Evolutionary conservation across 2,329 filamentous ascomycete species (phyloP).

Genomic region (Blumeria hordei): DNA sequence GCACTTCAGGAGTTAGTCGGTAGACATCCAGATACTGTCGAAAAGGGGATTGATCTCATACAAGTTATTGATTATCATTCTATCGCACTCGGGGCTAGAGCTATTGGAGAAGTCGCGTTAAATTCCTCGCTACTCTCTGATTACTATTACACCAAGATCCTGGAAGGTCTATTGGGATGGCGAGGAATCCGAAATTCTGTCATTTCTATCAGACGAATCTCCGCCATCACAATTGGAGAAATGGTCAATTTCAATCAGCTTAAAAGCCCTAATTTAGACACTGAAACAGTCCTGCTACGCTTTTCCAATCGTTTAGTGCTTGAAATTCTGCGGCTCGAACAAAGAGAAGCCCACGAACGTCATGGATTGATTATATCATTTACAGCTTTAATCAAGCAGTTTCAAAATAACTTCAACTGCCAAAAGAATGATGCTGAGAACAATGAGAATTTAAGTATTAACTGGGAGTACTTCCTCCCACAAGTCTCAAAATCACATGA

Average conservation of each 20-base stretch:
- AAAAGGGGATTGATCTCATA: slow-evolving; percentile 61
- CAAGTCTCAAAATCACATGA: not conserved
- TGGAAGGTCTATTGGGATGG: slow-evolving; percentile 57
- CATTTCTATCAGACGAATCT: slow-evolving; percentile 43
- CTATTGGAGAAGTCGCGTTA: slow-evolving; percentile 53
- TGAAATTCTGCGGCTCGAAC: slow-evolving; percentile 1
- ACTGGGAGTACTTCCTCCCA: not conserved
- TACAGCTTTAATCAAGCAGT: slow-evolving; percentile 25
- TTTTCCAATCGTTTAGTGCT: not conserved
- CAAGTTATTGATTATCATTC: slow-evolving; percentile 84
- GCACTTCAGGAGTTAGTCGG: slow-evolving; percentile 87
- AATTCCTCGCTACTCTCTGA: slow-evolving; percentile 39
- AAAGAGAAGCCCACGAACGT: slow-evolving; percentile 40
- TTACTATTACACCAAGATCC: slow-evolving; percentile 41
- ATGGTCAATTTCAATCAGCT: slow-evolving; percentile 18
- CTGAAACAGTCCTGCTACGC: not conserved
- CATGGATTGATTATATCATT: slow-evolving; percentile 41
- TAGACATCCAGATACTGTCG: slow-evolving; percentile 66
- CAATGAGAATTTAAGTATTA: not conserved
- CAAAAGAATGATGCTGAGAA: not conserved
- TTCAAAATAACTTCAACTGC: not conserved
- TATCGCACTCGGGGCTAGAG: slow-evolving; percentile 66
- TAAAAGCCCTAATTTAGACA: not conserved
- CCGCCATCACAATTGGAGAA: slow-evolving; percentile 43
- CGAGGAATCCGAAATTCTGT: slow-evolving; percentile 69